Conservation (phyloP, 1,284 basidiomycete genomes). For the Schizopora paradoxa region DNA sequence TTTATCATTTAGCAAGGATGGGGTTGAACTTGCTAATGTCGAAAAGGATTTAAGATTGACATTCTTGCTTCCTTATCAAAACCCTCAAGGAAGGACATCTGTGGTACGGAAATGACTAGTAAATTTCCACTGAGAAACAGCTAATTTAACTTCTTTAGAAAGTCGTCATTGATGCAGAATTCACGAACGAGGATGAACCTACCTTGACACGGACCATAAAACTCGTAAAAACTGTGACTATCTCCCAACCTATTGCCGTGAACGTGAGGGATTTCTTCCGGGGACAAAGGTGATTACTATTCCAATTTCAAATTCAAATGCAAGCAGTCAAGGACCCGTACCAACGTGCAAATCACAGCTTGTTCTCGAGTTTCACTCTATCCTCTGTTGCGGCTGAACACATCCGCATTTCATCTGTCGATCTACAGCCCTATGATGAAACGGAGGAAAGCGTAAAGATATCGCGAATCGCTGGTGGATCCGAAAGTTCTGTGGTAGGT, state of each 20-base stretch:
- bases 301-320: constrained; percentile 19
- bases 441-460: constrained; percentile 48
- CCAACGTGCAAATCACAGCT: constrained; percentile 33
- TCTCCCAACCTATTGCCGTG: constrained; percentile 70
- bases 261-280: constrained; percentile 88
- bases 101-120: too few species aligned
- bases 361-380: constrained; percentile 78
- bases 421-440: constrained; percentile 40
- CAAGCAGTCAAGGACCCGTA: too few species aligned
- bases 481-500: constrained; percentile 1
- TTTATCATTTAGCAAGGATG: too few species aligned
- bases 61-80: too few species aligned
- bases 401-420: constrained; percentile 58
- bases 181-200: constrained; percentile 52
- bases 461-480: constrained; percentile 15
- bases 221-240: constrained; percentile 49
- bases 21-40: too few species aligned
- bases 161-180: constrained; percentile 56
- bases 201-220: constrained; percentile 45
- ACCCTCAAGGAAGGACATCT: too few species aligned
- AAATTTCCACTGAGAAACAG: too few species aligned
- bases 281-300: constrained; percentile 44
- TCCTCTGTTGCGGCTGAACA: constrained; percentile 68
- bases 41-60: too few species aligned
- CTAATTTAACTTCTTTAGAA: too few species aligned